A percentile compares a stretch with the other conserved stretches of the same genome.
These are phyloP conservation scores for Penicillium brasilianum DNA, from an alignment of 2,329 filamentous ascomycete genomes.

Conservation along the genomic window DNA sequence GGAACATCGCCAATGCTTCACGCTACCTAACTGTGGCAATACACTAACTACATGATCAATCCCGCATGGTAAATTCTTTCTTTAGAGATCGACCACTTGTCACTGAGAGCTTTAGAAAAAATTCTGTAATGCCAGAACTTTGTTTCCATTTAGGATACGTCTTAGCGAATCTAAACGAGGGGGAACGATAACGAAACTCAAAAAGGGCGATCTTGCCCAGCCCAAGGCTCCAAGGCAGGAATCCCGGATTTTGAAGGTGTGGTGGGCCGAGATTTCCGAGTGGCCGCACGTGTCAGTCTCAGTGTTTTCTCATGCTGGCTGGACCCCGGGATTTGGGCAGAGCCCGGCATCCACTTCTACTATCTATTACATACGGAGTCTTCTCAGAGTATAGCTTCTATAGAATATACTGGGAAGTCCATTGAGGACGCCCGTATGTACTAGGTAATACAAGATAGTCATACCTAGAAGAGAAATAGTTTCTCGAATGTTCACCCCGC, in stretches of 20 bases:
- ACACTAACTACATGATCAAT: no score
- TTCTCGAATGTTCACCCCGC: conserved; percentile 4
- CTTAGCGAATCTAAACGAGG: neutral
- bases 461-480: neutral
- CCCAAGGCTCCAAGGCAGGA: neutral
- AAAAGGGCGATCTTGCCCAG: neutral
- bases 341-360: neutral
- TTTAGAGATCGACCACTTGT: no score
- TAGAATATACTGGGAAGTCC: neutral
- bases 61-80: no score
- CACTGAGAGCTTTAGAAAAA: no score
- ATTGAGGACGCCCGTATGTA: neutral
- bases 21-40: no score
- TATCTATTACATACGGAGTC: neutral
- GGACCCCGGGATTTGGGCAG: neutral
- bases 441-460: neutral
- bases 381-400: neutral
- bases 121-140: no score
- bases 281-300: conserved; percentile 4
- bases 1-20: neutral
- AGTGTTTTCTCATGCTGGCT: neutral
- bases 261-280: conserved; percentile 8
- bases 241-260: neutral
- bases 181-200: neutral
- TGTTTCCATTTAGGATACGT: no score